Evolutionary conservation across 2,329 filamentous ascomycete species (phyloP), one percentile per base, ranked within the genome.

Genomic region (Cryoendolithus antarcticus): DNA sequence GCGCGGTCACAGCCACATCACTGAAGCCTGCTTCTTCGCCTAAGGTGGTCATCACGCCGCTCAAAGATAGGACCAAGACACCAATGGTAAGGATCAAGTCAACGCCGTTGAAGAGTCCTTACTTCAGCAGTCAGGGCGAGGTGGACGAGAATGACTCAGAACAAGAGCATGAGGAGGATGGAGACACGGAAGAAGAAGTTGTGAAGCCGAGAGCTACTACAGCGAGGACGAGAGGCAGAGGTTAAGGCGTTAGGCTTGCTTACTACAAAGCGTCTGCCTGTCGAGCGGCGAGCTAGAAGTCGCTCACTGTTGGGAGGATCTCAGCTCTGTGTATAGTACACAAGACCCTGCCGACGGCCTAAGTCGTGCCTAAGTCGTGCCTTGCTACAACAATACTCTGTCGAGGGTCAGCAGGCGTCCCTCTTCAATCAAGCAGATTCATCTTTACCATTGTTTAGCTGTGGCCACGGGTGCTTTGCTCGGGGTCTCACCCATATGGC

Each of bases 81-180:
- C 7, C 19, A 15, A 28, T 29, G 9, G 34, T 41, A 6, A 41
- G 30, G 15, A 34, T 38, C 40, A 56, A 50, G 39, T 43, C 40
- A 15, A 54, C 52, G 30, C 53, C 47, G 32, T 27, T 43, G 13
- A 56, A 44, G 43, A 57, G 55, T 42, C 53, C 53, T 38, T 58
- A 53, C 35, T 52, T 57, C 30, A 33, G 39, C n/a, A 38, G 40
- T 30, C 42, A 44, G 10, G 38, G 8, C 8, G 39, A 36, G 4
- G 40, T 39, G 4, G 41, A 46, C 15, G 46, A 45, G 9, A 42
- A 48, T 15, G 44, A 43, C 15, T 45, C 45, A 12, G 8, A 42
- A 8, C 6, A 8, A 27, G 24, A 27, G 24, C 24, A 43, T 6
- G 38, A 43, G 4, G 46, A 43, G 7, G 46, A 48, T 7, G 41